Conservation (phyloP, 2,329 filamentous ascomycete genomes). For the Colletotrichum sp. region DNA sequence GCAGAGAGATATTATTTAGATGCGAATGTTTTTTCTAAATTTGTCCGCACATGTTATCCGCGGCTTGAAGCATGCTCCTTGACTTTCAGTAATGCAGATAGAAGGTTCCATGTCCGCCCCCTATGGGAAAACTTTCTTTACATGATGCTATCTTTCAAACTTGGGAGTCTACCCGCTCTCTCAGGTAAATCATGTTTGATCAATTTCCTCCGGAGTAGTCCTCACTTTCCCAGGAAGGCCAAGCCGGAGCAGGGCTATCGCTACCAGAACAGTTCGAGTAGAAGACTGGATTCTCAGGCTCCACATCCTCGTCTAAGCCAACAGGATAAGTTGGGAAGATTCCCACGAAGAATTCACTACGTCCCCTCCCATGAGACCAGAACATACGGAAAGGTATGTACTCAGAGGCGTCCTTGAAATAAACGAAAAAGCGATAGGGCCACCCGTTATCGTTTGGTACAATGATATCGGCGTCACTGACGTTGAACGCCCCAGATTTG, state of each 20-base stretch:
- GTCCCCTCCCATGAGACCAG: not conserved
- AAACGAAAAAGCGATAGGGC: not conserved
- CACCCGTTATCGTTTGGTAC: not conserved
- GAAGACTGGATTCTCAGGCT: not conserved
- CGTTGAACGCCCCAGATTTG: not conserved
- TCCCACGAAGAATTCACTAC: not conserved
- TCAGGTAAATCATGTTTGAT: not conserved
- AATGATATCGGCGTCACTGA: not conserved
- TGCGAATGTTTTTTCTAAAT: fast-evolving
- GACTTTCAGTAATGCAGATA: not conserved
- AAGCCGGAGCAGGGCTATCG: not conserved
- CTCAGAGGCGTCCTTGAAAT: not conserved
- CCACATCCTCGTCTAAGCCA: not conserved
- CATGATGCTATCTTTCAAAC: not conserved
- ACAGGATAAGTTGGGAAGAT: not conserved
- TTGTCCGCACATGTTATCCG: not conserved
- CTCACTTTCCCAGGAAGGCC: not conserved
- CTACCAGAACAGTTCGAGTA: not conserved
- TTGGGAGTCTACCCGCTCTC: not conserved
- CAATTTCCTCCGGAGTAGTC: not conserved
- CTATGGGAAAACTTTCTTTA: not conserved
- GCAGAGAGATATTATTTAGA: not conserved
- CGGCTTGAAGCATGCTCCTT: fast-evolving
- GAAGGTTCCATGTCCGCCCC: not conserved
- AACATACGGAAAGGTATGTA: not conserved